Evolutionary conservation across 2,329 filamentous ascomycete genomes (phyloP), one percentile per base, ranked within the genome.

Genomic region (Mariannaea sp.): DNA sequence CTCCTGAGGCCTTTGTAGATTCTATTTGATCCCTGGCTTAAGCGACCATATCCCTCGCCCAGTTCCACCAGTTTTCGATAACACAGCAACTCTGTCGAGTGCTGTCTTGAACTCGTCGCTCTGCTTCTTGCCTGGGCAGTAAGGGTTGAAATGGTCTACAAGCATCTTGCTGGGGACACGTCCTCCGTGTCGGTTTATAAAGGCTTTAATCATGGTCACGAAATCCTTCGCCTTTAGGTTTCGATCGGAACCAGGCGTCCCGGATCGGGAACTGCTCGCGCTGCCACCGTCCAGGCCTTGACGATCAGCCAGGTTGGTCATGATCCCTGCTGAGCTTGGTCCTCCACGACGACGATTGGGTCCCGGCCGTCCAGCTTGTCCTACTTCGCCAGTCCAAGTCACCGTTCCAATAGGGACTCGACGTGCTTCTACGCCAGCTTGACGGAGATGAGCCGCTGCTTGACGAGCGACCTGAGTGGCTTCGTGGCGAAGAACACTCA

Each of bases 311-410:
- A 88, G 70, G 17, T 82, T 80, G 13, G 79, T 78, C 48, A 87
- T 72, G 17, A 88, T 75, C 29, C 76, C 73, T 2, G 80, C 73
- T 2, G 83, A 83, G 58, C 78, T 76, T 4, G 81, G 80, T 4
- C 79, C 81, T 27, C 73, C 79, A 33, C 75, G 79, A 1, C 79
- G 78, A 16, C 76, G 79, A 51, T 71, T 74, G 29, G 76, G 78
- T 20, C 84, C 81, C 1, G 89, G 88, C 29, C 89, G 80, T 1
- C 92, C 93, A 4, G 85, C 86, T 43, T 87, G 82, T 8, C 93
- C 93, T 40, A 89, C 85, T 62, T 89, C 84, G 1, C 94, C 93
- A 0, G 93, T 97, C 93, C 93, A 97, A 1, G 93, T 97, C 7
- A 94, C 90, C 0, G 89, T 91, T 7, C 93, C 93, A 26, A 91